Evolutionary conservation across 371 early-diverging fungal species (phyloP), one percentile per base, ranked within the genome.

Genomic region (Mortierella sp.): DNA sequence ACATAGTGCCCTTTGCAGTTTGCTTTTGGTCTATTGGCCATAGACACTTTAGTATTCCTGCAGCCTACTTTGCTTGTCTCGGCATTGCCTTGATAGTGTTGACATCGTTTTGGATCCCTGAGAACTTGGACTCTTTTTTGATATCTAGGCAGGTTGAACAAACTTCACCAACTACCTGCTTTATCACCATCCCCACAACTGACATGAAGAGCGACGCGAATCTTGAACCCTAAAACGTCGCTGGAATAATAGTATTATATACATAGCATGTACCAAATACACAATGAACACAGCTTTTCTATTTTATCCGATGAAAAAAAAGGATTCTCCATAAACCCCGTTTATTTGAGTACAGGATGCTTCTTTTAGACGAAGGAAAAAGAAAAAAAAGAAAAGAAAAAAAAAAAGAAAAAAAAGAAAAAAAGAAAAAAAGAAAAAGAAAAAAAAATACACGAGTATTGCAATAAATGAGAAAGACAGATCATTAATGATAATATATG

Each of bases 401-500:
- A 10, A 43, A 43, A 43, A 43, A 43, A 43, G 5, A 43, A 3
- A 43, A 43, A 43, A 43, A 13, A 3, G 5, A 43, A 43, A 13
- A 43, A 43, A 43, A 5, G 5, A 43, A 43, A 43, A 66, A 41
- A 16, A 19, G 21, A 48, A 15, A 19, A 16, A 2, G 6, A 48
- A 67, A 45, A 19, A 60, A 38, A 5, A 41, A 43, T 24, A 28
- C 52, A 52, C 52, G 52, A 52, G 52, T 52, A n/a, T 52, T 52
- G 52, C 21, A 24, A 28, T 2, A 61, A 32, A 48, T 28, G 52
- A n/a, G 19, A 59, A 50, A 68, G 58, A 45, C 16, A 58, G 45
- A 58, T 21, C 28, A 67, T 38, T 57, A 65, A 41, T 38, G 48
- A 48, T 50, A 52, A 59, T 71, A 59, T 65, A 71, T 65, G 45